These are phyloP conservation scores for Saccharomyces uvarum DNA, from an alignment of 1,139 yeast genomes.

Conservation along the genomic window DNA sequence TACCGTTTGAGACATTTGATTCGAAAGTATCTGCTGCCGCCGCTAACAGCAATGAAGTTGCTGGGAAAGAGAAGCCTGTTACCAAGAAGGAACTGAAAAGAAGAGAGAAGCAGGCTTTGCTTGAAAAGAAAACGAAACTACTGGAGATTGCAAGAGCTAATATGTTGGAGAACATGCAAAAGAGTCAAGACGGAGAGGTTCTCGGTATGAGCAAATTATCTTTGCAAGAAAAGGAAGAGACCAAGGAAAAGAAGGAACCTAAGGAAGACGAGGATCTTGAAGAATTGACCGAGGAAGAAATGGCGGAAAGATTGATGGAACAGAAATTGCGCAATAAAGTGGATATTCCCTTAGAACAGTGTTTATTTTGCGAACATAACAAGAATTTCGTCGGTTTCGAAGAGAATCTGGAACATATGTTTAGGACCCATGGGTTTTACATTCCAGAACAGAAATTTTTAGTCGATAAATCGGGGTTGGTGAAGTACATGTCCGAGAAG, in stretches of 20 bases:
- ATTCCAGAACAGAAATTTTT: slow-evolving; percentile 75
- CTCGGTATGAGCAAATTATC: slow-evolving; percentile 3
- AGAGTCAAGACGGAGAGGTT: slow-evolving; percentile 1
- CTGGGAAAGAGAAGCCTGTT: slow-evolving; percentile 38
- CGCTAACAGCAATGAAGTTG: slow-evolving; percentile 41
- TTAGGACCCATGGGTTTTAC: slow-evolving; percentile 67
- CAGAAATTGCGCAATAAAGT: slow-evolving; percentile 55
- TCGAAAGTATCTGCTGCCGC: slow-evolving; percentile 54
- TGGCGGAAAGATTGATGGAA: slow-evolving; percentile 45
- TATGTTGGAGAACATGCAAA: slow-evolving; percentile 35
- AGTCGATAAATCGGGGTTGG: slow-evolving; percentile 62
- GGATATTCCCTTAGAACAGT: slow-evolving; percentile 63
- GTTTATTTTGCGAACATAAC: slow-evolving; percentile 67
- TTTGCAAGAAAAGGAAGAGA: slow-evolving; percentile 6
- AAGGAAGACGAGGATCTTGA: slow-evolving; percentile 8
- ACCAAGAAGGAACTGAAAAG: slow-evolving; percentile 60
- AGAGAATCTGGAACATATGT: slow-evolving; percentile 68
- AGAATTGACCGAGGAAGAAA: slow-evolving; percentile 38
- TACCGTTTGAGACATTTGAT: slow-evolving; percentile 67
- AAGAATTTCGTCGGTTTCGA: slow-evolving; percentile 41
- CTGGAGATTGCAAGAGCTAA: slow-evolving; percentile 55
- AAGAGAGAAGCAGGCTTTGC: slow-evolving; percentile 54
- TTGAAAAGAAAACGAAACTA: slow-evolving; percentile 50
- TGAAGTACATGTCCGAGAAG: slow-evolving; percentile 79
- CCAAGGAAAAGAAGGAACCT: slow-evolving; percentile 9